phyloP scores from a whole-genome alignment of 768 basidiomycete species.

The Pulveroboletus sp. region DNA sequence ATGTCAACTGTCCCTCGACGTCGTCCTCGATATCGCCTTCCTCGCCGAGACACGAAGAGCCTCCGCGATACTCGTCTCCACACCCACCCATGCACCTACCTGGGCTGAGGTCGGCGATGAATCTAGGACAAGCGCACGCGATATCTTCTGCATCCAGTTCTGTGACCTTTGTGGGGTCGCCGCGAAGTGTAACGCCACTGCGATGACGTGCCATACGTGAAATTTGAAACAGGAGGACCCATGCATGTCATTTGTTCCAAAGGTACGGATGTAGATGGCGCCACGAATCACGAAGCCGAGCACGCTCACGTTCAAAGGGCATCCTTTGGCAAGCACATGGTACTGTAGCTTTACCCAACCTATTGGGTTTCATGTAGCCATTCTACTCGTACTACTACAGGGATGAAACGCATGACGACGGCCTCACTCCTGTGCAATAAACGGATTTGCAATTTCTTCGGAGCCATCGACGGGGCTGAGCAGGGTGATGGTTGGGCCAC shows the following conservation, averaged over 20 bases:
- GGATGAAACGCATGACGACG: background rate
- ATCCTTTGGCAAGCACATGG: background rate
- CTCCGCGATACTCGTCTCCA: constrained; percentile 20
- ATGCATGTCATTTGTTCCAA: background rate
- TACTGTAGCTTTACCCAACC: constrained; percentile 10
- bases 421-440: constrained; percentile 62
- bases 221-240: no score
- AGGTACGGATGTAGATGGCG: background rate
- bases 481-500: constrained; percentile 92
- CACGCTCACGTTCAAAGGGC: background rate
- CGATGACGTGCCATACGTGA: constrained; percentile 12
- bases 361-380: constrained; percentile 17
- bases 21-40: constrained; percentile 57
- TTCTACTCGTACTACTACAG: constrained; percentile 7
- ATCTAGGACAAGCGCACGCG: constrained; percentile 10
- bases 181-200: constrained; percentile 24
- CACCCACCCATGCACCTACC: constrained; percentile 12
- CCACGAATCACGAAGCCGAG: background rate
- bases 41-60: constrained; percentile 29
- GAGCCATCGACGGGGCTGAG: constrained; percentile 94
- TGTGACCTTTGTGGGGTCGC: constrained; percentile 17
- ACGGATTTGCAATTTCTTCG: constrained; percentile 92
- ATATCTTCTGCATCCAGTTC: constrained; percentile 12
- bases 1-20: constrained; percentile 53
- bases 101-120: constrained; percentile 13